These are phyloP conservation scores for Botryotinia calthae DNA, from an alignment of 2,329 filamentous ascomycete species.

Conservation along the genomic window DNA sequence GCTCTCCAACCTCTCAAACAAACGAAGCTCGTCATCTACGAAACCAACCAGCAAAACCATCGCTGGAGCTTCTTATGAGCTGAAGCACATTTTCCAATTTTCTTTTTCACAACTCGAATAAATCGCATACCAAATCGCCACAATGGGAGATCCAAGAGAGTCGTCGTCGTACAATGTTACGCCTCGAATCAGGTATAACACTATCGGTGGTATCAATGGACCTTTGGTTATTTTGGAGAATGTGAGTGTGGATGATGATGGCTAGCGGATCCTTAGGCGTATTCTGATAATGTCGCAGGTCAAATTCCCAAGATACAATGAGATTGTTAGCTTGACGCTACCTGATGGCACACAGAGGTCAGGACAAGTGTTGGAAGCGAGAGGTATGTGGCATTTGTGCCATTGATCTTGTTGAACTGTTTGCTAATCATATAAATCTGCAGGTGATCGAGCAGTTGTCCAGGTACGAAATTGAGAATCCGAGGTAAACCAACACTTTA, in stretches of 20 bases:
- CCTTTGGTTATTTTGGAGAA: conserved; percentile 97
- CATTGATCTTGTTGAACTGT: conserved; percentile 14
- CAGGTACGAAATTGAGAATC: conserved; percentile 60
- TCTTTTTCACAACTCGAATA: background rate
- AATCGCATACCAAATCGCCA: conserved; percentile 22
- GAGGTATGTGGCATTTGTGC: conserved; percentile 58
- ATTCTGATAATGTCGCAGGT: conserved; percentile 57
- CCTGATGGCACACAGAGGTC: conserved; percentile 92
- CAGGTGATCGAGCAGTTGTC: conserved; percentile 89
- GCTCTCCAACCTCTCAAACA: conserved; percentile 22
- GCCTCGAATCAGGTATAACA: conserved; percentile 90
- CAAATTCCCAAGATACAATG: conserved; percentile 96
- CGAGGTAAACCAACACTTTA: background rate
- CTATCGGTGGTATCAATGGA: conserved; percentile 95
- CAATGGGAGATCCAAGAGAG: conserved; percentile 40
- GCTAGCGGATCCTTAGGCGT: background rate
- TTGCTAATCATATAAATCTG: conserved; percentile 25
- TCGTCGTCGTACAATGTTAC: conserved; percentile 49
- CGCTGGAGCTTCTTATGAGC: conserved; percentile 21
- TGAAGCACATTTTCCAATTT: conserved; percentile 7
- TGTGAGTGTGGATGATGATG: conserved; percentile 53
- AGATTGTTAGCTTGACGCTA: conserved; percentile 94
- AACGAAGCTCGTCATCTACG: conserved; percentile 15
- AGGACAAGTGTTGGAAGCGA: conserved; percentile 94
- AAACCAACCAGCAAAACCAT: conserved; percentile 17